Evolutionary conservation across 345 rosid genomes (phyloP).

Genomic region (Linum trigynum): DNA sequence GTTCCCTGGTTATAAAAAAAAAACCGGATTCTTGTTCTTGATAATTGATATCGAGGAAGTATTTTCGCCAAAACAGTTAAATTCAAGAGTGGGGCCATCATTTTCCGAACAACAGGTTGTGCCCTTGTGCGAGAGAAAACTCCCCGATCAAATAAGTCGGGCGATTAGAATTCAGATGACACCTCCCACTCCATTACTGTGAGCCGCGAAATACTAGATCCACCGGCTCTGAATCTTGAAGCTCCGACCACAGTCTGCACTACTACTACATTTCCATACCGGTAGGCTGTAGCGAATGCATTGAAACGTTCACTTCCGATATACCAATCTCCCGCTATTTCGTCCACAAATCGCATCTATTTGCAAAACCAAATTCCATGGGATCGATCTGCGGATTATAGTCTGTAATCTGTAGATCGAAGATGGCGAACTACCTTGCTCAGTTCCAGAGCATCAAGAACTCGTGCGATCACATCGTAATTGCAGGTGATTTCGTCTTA

Average conservation of each 20-base stretch:
- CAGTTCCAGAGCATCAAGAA: conserved; percentile 81
- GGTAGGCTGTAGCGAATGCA: not conserved
- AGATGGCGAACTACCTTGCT: conserved; percentile 82
- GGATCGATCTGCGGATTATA: conserved; percentile 25
- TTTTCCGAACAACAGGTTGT: too few relatives aligned
- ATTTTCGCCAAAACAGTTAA: too few relatives aligned
- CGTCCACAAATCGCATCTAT: not conserved
- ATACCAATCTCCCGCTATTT: not conserved
- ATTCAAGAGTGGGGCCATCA: too few relatives aligned
- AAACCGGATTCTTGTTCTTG: too few relatives aligned
- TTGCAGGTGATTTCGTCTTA: conserved; percentile 42
- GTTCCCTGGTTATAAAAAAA: too few relatives aligned
- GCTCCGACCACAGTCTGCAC: not conserved
- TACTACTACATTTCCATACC: not conserved
- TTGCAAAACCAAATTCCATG: not conserved
- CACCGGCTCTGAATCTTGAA: not conserved
- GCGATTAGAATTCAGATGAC: not conserved
- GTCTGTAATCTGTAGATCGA: conserved; percentile 33
- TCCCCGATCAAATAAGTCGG: too few relatives aligned
- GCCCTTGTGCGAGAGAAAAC: too few relatives aligned
- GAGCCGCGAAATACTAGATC: not conserved
- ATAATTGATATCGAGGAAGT: too few relatives aligned
- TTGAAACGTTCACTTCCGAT: not conserved
- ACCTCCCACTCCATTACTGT: not conserved
- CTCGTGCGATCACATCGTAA: conserved; percentile 64